phyloP scores from a whole-genome alignment of 2,329 filamentous ascomycete species.

The Colletotrichum eremochloae region DNA sequence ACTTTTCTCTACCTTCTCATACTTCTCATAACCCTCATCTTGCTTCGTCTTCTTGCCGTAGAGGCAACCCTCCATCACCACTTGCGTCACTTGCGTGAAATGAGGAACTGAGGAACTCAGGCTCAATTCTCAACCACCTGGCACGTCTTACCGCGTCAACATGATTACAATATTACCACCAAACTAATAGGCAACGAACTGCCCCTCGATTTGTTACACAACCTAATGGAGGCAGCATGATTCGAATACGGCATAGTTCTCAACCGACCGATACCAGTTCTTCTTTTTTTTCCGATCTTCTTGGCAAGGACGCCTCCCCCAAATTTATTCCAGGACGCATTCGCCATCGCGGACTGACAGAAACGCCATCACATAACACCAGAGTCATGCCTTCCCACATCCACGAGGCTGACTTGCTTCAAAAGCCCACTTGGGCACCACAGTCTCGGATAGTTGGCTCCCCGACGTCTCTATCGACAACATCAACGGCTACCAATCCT shows the following conservation, averaged over 20 bases:
- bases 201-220: background rate
- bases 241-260: constrained; percentile 11
- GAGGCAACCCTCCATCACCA: background rate
- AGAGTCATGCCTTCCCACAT: constrained; percentile 7
- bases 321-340: constrained; percentile 15
- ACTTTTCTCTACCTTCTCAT: background rate
- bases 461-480: background rate
- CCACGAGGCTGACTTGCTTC: background rate
- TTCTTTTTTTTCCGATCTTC: background rate
- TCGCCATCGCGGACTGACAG: background rate
- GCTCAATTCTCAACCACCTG: background rate
- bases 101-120: background rate
- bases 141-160: background rate
- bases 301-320: background rate
- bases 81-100: background rate
- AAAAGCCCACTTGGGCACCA: background rate
- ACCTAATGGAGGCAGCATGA: background rate
- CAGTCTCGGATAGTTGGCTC: background rate
- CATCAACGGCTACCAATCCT: background rate
- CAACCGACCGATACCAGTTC: background rate
- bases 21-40: no score
- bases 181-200: background rate
- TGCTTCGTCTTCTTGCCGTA: background rate
- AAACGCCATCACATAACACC: background rate
- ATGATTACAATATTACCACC: background rate